These are phyloP conservation scores for Verticillium tricorpus DNA, from an alignment of 2,329 filamentous ascomycete genomes.

Conservation along the genomic window DNA sequence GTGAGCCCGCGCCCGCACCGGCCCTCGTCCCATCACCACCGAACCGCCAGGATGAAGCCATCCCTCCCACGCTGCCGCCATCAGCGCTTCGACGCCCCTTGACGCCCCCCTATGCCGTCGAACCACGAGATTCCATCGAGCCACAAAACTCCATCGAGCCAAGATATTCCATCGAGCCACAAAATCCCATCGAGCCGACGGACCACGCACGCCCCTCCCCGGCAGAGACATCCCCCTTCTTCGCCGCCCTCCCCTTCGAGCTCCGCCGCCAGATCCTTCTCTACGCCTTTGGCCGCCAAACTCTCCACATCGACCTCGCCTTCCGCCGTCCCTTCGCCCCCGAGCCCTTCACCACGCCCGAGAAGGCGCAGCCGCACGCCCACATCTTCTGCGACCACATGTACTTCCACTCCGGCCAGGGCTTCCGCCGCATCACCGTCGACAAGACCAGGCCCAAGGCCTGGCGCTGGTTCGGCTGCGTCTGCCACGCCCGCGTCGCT, in stretches of 20 bases:
- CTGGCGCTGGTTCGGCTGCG: slow-evolving; percentile 21
- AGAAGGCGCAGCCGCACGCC: background rate
- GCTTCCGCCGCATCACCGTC: background rate
- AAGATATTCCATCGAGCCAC: no score
- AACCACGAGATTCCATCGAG: no score
- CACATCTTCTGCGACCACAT: background rate
- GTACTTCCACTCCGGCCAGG: background rate
- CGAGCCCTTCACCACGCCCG: background rate
- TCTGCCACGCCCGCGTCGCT: slow-evolving; percentile 16
- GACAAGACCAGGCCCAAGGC: slow-evolving; percentile 3
- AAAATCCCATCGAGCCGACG: background rate
- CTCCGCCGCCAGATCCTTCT: slow-evolving; percentile 18
- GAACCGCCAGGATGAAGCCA: background rate
- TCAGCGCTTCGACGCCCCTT: background rate
- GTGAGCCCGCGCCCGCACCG: background rate
- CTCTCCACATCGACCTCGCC: slow-evolving; percentile 18
- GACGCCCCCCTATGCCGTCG: no score
- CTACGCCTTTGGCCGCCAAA: slow-evolving; percentile 15
- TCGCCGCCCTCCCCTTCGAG: slow-evolving; percentile 17
- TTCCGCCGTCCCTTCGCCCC: slow-evolving; percentile 13
- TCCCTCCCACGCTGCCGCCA: background rate
- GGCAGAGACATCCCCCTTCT: background rate
- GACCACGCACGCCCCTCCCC: no score
- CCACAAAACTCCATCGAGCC: background rate
- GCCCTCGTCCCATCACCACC: background rate